Evolutionary conservation across 1,139 yeast genomes (phyloP).

Genomic region (Meyerozyma sp.): DNA sequence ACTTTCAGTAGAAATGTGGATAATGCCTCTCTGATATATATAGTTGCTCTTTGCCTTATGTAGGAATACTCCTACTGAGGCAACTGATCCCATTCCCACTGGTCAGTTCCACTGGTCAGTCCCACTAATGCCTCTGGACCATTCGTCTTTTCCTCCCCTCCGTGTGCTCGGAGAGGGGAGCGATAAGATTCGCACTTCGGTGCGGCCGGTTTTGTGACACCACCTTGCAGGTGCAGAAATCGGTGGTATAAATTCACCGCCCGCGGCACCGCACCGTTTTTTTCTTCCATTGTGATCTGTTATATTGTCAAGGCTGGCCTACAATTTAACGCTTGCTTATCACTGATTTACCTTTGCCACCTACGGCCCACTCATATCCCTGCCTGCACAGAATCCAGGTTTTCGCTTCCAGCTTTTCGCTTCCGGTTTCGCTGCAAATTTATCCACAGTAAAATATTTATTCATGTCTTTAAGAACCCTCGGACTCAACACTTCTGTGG

Average conservation of each 20-base stretch:
- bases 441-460: neutral
- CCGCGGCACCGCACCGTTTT: neutral
- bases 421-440: neutral
- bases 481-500: slow-evolving; percentile 34
- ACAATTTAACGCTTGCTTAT: neutral
- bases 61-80: too few relatives aligned
- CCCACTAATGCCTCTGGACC: too few relatives aligned
- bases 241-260: neutral
- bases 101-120: too few relatives aligned
- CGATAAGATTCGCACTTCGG: neutral
- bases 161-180: neutral
- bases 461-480: slow-evolving; percentile 41
- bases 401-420: neutral
- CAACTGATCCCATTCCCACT: too few relatives aligned
- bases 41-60: too few relatives aligned
- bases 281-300: neutral
- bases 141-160: too few relatives aligned
- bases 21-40: too few relatives aligned
- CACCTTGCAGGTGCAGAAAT: neutral
- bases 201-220: neutral
- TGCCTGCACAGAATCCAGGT: neutral
- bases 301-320: neutral
- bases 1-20: too few relatives aligned
- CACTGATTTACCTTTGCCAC: neutral
- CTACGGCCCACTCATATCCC: neutral